Percentiles rank a stretch among this genome's conserved stretches.
phyloP scores from a whole-genome alignment of 345 rosid species.

The Sisymbrium altissimum region DNA sequence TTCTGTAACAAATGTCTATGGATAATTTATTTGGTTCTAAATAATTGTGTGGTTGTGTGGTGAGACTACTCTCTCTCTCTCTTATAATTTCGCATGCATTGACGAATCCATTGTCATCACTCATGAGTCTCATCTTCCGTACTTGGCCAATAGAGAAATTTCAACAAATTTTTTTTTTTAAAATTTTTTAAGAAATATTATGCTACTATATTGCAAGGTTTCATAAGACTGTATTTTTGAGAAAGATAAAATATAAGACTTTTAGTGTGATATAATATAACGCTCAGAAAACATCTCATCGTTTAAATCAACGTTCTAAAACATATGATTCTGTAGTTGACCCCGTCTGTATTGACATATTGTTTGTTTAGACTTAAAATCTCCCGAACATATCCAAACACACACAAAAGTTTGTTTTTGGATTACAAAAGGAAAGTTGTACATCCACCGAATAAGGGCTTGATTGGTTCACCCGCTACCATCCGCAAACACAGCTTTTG shows the following conservation, averaged over 20 bases:
- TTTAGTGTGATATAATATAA: neutral
- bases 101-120: constrained; percentile 19
- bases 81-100: constrained; percentile 16
- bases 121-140: constrained; percentile 1
- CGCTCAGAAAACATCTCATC: neutral
- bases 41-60: constrained; percentile 23
- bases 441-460: neutral
- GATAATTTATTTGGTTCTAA: neutral
- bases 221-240: too few species aligned
- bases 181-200: too few species aligned
- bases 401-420: neutral
- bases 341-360: neutral
- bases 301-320: neutral
- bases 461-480: too few species aligned
- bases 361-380: neutral
- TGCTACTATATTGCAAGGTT: neutral
- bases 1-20: constrained; percentile 7
- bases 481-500: too few species aligned
- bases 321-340: neutral
- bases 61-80: constrained; percentile 1
- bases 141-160: neutral
- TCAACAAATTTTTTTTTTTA: too few species aligned
- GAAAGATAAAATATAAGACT: neutral
- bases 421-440: neutral
- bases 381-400: neutral